phyloP scores from a whole-genome alignment of 2,329 filamentous ascomycete species.

The Exophiala oligosperma region DNA sequence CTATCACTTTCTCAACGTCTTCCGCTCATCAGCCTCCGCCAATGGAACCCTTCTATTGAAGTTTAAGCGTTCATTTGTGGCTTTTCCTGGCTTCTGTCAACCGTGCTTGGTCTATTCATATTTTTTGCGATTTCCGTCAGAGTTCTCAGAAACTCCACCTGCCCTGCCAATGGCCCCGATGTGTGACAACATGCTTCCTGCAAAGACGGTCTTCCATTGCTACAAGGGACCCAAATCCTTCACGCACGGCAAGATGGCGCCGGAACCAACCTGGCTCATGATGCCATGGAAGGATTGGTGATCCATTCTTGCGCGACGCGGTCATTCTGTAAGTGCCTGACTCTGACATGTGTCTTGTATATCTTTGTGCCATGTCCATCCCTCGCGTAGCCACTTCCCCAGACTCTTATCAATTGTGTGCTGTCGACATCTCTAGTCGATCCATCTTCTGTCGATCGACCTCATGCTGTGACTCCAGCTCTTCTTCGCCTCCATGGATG shows the following conservation, averaged over 20 bases:
- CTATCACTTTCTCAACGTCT: neutral
- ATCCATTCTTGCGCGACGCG: neutral
- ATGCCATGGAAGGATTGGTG: neutral
- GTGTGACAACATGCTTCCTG: neutral
- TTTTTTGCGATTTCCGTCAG: neutral
- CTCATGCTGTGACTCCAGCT: neutral
- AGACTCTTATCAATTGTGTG: neutral
- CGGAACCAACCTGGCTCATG: neutral
- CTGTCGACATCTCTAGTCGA: neutral
- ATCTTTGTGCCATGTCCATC: neutral
- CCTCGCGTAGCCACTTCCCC: neutral
- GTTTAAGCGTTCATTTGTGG: neutral
- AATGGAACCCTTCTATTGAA: neutral
- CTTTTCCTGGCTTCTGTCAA: constrained; percentile 1
- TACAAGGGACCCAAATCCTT: neutral
- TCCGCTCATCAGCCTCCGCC: neutral
- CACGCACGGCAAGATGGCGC: constrained; percentile 18
- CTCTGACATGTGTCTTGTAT: constrained; percentile 12
- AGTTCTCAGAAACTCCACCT: neutral
- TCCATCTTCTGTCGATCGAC: neutral
- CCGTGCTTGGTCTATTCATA: neutral
- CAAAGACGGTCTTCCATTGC: neutral
- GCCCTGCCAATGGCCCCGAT: neutral
- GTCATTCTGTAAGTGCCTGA: neutral
- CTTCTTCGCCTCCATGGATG: neutral